Conservation (phyloP, 2,329 filamentous ascomycete species). For the Ceratocystis variospora region DNA sequence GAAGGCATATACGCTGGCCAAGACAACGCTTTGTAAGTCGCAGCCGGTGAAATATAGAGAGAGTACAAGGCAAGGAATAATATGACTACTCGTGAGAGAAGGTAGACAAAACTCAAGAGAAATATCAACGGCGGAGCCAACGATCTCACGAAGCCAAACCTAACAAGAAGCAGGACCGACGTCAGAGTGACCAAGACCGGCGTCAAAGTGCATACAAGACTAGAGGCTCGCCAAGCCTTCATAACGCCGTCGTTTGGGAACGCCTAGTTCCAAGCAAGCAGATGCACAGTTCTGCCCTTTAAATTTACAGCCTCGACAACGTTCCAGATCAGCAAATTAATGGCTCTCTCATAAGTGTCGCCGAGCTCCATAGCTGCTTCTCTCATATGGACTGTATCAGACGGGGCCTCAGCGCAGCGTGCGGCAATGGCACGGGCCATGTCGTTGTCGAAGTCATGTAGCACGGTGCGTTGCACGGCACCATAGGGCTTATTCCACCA, state of each 20-base stretch:
- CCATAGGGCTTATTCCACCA: slow-evolving; percentile 27
- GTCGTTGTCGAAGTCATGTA: neutral
- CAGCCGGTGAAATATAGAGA: neutral
- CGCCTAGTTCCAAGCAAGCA: slow-evolving; percentile 3
- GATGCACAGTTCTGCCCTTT: neutral
- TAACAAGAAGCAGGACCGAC: neutral
- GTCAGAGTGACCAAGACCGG: neutral
- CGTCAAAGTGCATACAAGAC: neutral
- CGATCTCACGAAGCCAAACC: neutral
- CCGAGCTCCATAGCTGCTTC: neutral
- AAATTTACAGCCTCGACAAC: neutral
- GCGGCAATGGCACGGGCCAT: neutral
- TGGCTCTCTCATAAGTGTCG: neutral
- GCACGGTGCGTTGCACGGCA: slow-evolving; percentile 4
- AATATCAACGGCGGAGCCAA: neutral
- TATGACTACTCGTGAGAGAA: neutral
- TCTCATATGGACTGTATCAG: neutral
- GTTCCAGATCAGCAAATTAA: neutral
- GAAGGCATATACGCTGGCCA: slow-evolving; percentile 6
- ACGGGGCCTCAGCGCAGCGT: neutral
- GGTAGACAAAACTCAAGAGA: neutral
- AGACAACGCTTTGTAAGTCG: neutral
- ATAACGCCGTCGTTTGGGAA: neutral
- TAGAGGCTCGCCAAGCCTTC: neutral
- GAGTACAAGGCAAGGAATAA: slow-evolving; percentile 10